Percentiles rank a stretch among this genome's conserved stretches.
These are phyloP conservation scores for Aspergillus persii DNA, from an alignment of 2,329 filamentous ascomycete species.

Conservation along the genomic window DNA sequence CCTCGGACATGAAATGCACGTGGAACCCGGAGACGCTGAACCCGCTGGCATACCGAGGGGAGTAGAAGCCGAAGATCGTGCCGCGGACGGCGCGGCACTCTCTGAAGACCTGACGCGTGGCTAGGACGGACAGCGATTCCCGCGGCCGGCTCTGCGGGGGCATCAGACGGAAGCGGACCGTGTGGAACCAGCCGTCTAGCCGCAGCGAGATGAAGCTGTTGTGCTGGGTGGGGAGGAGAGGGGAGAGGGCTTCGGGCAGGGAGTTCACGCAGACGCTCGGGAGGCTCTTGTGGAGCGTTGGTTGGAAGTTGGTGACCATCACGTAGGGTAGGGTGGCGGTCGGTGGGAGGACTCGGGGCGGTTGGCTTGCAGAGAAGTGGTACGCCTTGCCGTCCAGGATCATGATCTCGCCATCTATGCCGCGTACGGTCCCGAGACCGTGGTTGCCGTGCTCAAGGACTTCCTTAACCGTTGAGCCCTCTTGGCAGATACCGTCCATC, in stretches of 20 bases:
- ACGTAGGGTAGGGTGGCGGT: constrained; percentile 42
- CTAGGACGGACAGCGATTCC: constrained; percentile 10
- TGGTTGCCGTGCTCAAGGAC: constrained; percentile 42
- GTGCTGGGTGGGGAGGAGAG: constrained; percentile 7
- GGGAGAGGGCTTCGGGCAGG: constrained; percentile 1
- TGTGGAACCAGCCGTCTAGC: neutral
- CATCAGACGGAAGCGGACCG: constrained; percentile 6
- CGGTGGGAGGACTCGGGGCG: constrained; percentile 29
- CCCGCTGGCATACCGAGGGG: constrained; percentile 40
- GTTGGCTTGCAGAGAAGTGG: constrained; percentile 35
- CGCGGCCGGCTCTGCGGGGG: neutral
- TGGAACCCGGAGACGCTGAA: constrained; percentile 44
- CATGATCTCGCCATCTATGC: constrained; percentile 47
- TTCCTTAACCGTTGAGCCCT: constrained; percentile 37
- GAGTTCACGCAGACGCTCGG: constrained; percentile 1
- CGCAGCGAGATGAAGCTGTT: constrained; percentile 13
- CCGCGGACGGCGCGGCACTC: constrained; percentile 37
- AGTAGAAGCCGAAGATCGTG: constrained; percentile 44
- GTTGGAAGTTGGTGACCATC: constrained; percentile 29
- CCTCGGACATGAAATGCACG: constrained; percentile 41
- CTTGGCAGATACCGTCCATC: constrained; percentile 44
- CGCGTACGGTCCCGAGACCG: constrained; percentile 44
- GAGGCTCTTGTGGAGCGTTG: constrained; percentile 18
- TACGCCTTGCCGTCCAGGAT: constrained; percentile 43
- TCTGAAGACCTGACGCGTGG: constrained; percentile 27